Evolutionary conservation across 2,329 filamentous ascomycete species (phyloP).

Genomic region (Tolypocladium ovalisporum): DNA sequence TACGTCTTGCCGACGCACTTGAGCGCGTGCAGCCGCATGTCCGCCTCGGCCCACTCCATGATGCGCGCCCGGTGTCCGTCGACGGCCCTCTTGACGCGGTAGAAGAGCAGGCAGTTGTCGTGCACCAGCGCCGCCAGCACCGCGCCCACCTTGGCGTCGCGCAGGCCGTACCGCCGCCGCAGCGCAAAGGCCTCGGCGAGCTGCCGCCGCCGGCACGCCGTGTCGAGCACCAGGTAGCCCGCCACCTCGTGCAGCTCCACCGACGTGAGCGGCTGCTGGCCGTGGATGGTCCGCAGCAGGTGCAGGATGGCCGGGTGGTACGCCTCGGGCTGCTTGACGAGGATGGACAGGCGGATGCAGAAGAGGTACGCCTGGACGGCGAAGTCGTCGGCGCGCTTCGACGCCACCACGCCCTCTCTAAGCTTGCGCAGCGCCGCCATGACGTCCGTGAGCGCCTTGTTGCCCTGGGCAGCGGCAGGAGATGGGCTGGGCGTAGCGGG

Average conservation of each 20-base stretch:
- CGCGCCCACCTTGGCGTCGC: conserved; percentile 56
- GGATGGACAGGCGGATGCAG: conserved; percentile 72
- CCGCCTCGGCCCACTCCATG: conserved; percentile 69
- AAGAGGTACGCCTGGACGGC: conserved; percentile 86
- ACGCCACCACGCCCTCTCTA: conserved; percentile 77
- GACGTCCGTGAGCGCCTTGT: conserved; percentile 60
- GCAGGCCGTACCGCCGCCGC: conserved; percentile 48
- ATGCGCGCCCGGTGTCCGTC: conserved; percentile 72
- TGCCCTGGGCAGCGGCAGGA: conserved; percentile 20
- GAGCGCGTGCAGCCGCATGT: conserved; percentile 64
- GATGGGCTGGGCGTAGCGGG: neutral
- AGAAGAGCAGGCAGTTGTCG: conserved; percentile 76
- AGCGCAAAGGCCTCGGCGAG: conserved; percentile 62
- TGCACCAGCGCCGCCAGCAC: conserved; percentile 61
- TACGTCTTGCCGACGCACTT: conserved; percentile 84
- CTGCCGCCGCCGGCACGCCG: conserved; percentile 73
- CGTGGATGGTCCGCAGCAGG: conserved; percentile 62
- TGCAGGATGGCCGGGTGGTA: conserved; percentile 83
- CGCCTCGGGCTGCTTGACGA: conserved; percentile 72
- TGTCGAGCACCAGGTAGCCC: conserved; percentile 74
- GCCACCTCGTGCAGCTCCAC: conserved; percentile 71
- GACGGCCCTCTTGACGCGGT: conserved; percentile 56
- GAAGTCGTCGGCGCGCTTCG: conserved; percentile 66
- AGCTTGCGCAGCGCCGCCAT: conserved; percentile 83
- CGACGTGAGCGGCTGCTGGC: conserved; percentile 52